Evolutionary conservation across 1,284 basidiomycete genomes (phyloP), one percentile per base, ranked within the genome.

Genomic region (Pulveroboletus sp.): DNA sequence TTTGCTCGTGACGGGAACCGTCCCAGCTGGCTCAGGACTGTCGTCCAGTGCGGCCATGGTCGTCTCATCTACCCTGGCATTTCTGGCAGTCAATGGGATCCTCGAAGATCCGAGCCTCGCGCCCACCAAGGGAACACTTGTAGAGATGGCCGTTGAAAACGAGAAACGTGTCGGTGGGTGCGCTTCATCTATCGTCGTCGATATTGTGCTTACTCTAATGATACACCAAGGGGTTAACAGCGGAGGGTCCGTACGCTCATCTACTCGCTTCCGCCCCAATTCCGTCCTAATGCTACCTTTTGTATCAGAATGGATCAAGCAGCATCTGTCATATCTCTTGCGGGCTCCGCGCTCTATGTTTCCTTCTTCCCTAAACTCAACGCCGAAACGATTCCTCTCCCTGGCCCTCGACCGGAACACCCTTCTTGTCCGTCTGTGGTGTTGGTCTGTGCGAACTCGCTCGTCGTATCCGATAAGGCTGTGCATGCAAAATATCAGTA

Each of bases 21-120:
- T 95, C 0, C 92, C 92, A 2, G 82, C 89, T 4, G 93, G 91
- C 0, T 89, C 89, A 5, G 92, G 92, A 0, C 75, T 95, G 5
- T 92, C 89, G 1, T 83, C 88, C n/a, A 89, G 89, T 65, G 89
- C 91, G 0, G 92, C 92, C 0, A 89, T 94, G 82, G 90, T 92
- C 33, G 91, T 94, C 17, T 86, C 89, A 0, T 90, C 89, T 31
- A 91, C 91, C 0, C 78, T 95, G 36, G 82, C 87, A 1, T 91
- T 93, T 66, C 76, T 94, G 31, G 84, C 84, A 11, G 84, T 86
- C 43, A 92, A 94, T 62, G 81, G 82, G 53, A 85, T 89, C 65
- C 81, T 87, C 11, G 71, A 75, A 36, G 62, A 71, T 39, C 49
- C 67, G 5, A 54, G 29, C 15, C 54, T 65, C 24, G 62, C 60